Evolutionary conservation across 331 rosid species (phyloP).

Genomic region (Pyracantha coccinea): DNA sequence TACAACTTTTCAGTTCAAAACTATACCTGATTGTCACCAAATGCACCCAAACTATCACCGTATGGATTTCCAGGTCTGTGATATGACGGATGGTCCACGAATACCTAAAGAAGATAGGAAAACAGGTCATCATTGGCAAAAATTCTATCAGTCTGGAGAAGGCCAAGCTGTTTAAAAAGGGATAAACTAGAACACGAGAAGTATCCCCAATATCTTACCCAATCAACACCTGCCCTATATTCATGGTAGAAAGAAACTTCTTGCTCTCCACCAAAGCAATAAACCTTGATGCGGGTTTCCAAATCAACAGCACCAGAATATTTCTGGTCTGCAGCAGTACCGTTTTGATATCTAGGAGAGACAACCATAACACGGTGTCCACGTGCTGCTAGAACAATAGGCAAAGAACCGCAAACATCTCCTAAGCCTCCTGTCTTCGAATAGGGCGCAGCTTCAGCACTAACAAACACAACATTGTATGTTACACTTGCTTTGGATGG

Average conservation of each 20-base stretch:
- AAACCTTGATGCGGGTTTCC: slow-evolving; percentile 14
- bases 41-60: slow-evolving; percentile 64
- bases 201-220: slow-evolving; percentile 37
- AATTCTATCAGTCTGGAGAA: neutral
- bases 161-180: neutral
- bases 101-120: slow-evolving; percentile 41
- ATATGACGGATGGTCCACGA: slow-evolving; percentile 76
- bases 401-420: slow-evolving; percentile 94
- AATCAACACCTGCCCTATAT: slow-evolving; percentile 69
- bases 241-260: slow-evolving; percentile 75
- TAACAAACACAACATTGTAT: slow-evolving; percentile 53
- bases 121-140: slow-evolving; percentile 10
- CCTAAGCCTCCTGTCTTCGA: slow-evolving; percentile 89
- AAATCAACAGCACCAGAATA: slow-evolving; percentile 39
- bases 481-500: slow-evolving; percentile 19
- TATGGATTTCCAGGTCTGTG: slow-evolving; percentile 83
- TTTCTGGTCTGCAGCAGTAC: slow-evolving; percentile 40
- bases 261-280: slow-evolving; percentile 59
- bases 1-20: neutral
- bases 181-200: neutral
- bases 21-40: slow-evolving; percentile 76
- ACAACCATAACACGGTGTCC: slow-evolving; percentile 94
- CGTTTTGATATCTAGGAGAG: slow-evolving; percentile 66
- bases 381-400: slow-evolving; percentile 61
- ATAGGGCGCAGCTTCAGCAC: slow-evolving; percentile 82